Base-by-base conservation (phyloP, 805 yeast species). In the Sugiyamaella mastotermitis region DNA sequence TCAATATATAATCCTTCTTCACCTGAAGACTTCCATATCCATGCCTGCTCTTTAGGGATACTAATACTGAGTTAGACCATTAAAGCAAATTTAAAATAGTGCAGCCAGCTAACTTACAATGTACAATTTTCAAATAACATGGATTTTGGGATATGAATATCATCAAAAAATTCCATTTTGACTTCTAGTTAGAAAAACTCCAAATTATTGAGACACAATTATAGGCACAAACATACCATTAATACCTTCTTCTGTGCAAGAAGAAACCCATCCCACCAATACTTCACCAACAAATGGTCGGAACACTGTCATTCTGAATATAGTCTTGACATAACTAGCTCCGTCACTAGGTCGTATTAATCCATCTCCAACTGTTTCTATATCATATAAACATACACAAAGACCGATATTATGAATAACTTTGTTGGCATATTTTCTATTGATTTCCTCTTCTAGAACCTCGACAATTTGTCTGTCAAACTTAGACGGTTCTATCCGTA, bases 241-340 rank as follows among this genome's bases (percentile, higher is more conserved):
- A 44, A 92, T 76, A 2, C 98, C 98, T 38, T 87, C 94, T 16
- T 77, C 73, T 3, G 87, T 73, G 63, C 95, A 84, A 49, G 86
- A 83, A 29, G 86, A 78, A 23, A 92, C 85, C 90, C 94, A 86
- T 1, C 98, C 98, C 0, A 87, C 80, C 18, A 92, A 59, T 5
- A 90, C 76, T 57, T 92, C 98, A 7, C 98, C 98, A 1, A 85
- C 79, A 60, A 90, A 90, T 0, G 98, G 98, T 48, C 88, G 83
- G 71, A 92, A 92, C 1, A 90, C 80, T 7, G 88, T 66, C 33
- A 82, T 68, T 36, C 97, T 64, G 55, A 87, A 84, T 39, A 67
- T 72, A 14, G 81, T 50, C 37, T 80, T 82, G 28, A 85, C 78
- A 51, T 71, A 88, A 3, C 86, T 71, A 1, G 88, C 86, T 6